phyloP scores from a whole-genome alignment of 129 eudicot genomes.

The Tanacetum coccineum region DNA sequence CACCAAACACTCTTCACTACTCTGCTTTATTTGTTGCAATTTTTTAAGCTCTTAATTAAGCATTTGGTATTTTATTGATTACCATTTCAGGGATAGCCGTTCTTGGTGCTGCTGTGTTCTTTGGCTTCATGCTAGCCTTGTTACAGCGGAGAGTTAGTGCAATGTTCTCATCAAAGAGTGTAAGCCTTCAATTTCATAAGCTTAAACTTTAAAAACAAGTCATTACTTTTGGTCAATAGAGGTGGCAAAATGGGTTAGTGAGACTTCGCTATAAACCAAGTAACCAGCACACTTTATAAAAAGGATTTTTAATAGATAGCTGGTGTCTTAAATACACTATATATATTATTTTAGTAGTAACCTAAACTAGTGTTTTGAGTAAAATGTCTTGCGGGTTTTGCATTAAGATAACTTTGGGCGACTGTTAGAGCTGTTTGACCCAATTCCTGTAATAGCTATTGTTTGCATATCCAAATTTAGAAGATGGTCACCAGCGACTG shows the following conservation, averaged over 20 bases:
- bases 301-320: too few species aligned
- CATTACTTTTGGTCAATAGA: background rate
- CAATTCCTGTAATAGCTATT: too few species aligned
- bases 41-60: slow-evolving; percentile 2
- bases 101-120: slow-evolving; percentile 69
- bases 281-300: too few species aligned
- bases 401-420: too few species aligned
- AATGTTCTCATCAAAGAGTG: slow-evolving; percentile 51
- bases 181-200: slow-evolving; percentile 31
- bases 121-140: slow-evolving; percentile 87
- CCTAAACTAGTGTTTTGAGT: too few species aligned
- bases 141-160: slow-evolving; percentile 62
- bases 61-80: background rate
- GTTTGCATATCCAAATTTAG: background rate
- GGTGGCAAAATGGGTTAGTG: too few species aligned
- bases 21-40: background rate
- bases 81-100: slow-evolving; percentile 61
- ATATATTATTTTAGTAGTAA: too few species aligned
- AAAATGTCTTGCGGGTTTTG: too few species aligned
- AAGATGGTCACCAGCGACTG: too few species aligned
- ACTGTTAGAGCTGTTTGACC: too few species aligned
- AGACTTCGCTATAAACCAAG: too few species aligned
- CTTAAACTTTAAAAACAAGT: background rate
- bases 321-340: too few species aligned
- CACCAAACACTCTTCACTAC: background rate